A percentile compares a stretch with the other conserved stretches of the same genome.
Conservation (phyloP, 352 stramenopile genomes). For the Detonula confervacea region DNA sequence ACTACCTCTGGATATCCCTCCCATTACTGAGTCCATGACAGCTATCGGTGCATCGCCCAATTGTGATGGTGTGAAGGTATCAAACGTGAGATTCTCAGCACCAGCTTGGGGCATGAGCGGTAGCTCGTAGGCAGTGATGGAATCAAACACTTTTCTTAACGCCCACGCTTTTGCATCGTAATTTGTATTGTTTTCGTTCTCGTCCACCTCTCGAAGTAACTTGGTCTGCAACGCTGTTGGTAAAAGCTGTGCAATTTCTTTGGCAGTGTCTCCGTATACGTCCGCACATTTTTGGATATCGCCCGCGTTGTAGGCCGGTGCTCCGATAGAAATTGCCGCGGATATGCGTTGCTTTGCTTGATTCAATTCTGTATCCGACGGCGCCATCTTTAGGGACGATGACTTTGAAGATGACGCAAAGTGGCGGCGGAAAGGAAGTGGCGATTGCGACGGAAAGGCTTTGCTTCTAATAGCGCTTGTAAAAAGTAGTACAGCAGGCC, state of each 20-base stretch:
- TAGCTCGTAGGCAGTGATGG: slow-evolving; percentile 53
- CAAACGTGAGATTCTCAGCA: slow-evolving; percentile 20
- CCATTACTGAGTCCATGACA: slow-evolving; percentile 68
- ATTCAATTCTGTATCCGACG: slow-evolving; percentile 8
- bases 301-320: slow-evolving; percentile 60
- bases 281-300: slow-evolving; percentile 50
- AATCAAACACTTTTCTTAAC: slow-evolving; percentile 54
- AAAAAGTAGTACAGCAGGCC: background rate
- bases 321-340: slow-evolving; percentile 55
- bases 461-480: slow-evolving; percentile 3
- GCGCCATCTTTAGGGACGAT: background rate
- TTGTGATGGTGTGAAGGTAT: slow-evolving; percentile 46
- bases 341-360: slow-evolving; percentile 43
- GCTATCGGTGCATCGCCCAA: slow-evolving; percentile 30
- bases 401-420: background rate
- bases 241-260: slow-evolving; percentile 47
- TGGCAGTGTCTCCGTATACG: slow-evolving; percentile 48
- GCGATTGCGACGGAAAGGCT: background rate
- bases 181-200: slow-evolving; percentile 21
- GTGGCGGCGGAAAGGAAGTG: background rate
- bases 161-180: slow-evolving; percentile 55
- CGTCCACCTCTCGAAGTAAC: slow-evolving; percentile 21
- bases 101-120: slow-evolving; percentile 40
- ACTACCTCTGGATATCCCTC: slow-evolving; percentile 46
- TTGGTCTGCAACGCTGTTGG: slow-evolving; percentile 32